Base-by-base conservation (phyloP, 2,329 filamentous ascomycete genomes). In the Fusarium nelsonii region DNA sequence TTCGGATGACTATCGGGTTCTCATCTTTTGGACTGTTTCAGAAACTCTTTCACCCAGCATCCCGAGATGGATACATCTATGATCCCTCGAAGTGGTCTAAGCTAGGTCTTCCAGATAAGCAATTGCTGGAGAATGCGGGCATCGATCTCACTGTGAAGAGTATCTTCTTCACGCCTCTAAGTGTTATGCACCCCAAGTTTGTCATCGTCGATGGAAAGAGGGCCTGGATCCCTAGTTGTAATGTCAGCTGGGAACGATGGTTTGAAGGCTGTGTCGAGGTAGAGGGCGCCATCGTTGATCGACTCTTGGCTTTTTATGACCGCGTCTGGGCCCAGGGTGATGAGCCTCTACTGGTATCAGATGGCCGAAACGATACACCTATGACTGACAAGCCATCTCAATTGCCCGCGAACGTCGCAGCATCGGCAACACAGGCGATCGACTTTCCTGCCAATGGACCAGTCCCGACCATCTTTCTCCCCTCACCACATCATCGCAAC, bases 151-250 rank as follows among this genome's bases (percentile, higher is more conserved):
- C 84, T 0, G 87, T 94, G 58, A 94, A 93, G 81, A 93, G 89
- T 66, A 82, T 95, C 9, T 97, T 97, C 78, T 88, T 95, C 66
- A 82, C 90, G 4, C 93, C 93, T 0, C 89, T 96, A 63, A 93
- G 92, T 73, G 90, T 97, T n/a, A 92, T 96, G 88, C 93, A 97
- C 75, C 91, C 92, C 0, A 97, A 97, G 74, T 95, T 92, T 71
- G 84, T 95, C 37, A 84, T 96, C 15, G 78, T 95, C 2, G 93
- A 97, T 76, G 85, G 90, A 1, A 77, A 82, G 33, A 83, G 80
- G 4, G 91, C 91, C 0, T 90, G 91, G 72, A 78, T 96, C 11
- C 92, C 92, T 0, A 93, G 91, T 72, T 94, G 92, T 78, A 97
- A 97, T 72, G 88, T 97, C 6, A 94, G 91, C 74, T 96, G 91